Percentiles rank a stretch among this genome's conserved stretches.
These are phyloP conservation scores for Fagus sylvatica DNA, from an alignment of 306 rosid genomes.

Conservation along the genomic window DNA sequence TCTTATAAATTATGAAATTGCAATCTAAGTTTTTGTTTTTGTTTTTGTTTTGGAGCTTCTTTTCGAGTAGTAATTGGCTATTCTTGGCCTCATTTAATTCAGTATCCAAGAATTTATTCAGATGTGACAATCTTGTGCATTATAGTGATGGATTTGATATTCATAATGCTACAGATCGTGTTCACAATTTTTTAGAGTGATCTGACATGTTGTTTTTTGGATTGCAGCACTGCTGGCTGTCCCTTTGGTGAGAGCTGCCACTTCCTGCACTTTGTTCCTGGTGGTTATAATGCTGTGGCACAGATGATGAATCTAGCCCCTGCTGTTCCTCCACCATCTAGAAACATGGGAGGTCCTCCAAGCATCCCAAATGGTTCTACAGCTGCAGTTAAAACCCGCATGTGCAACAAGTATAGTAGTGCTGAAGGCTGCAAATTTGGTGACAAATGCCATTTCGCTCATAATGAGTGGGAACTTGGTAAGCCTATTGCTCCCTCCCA, in stretches of 20 bases:
- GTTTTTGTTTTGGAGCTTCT: background rate
- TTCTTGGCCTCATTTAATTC: background rate
- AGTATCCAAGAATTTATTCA: background rate
- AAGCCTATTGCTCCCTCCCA: constrained; percentile 53
- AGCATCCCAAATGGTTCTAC: constrained; percentile 61
- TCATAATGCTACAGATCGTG: background rate
- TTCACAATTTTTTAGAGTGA: constrained; percentile 13
- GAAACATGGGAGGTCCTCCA: constrained; percentile 54
- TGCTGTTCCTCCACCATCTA: constrained; percentile 54
- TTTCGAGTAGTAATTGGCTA: background rate
- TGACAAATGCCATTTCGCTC: constrained; percentile 93
- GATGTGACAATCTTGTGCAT: background rate
- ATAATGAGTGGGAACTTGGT: constrained; percentile 96
- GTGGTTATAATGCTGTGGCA: constrained; percentile 90
- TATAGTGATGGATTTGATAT: background rate
- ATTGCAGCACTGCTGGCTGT: constrained; percentile 89
- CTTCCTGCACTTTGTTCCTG: constrained; percentile 89
- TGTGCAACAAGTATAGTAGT: constrained; percentile 70
- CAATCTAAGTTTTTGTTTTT: background rate
- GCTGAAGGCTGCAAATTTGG: constrained; percentile 99
- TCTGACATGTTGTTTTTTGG: constrained; percentile 37
- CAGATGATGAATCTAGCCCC: constrained; percentile 88
- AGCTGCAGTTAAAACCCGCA: constrained; percentile 61
- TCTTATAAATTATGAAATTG: background rate
- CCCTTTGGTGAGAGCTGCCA: constrained; percentile 98